Conservation (phyloP, 1,139 yeast species). For the Debaryomycetaceae sp. region DNA sequence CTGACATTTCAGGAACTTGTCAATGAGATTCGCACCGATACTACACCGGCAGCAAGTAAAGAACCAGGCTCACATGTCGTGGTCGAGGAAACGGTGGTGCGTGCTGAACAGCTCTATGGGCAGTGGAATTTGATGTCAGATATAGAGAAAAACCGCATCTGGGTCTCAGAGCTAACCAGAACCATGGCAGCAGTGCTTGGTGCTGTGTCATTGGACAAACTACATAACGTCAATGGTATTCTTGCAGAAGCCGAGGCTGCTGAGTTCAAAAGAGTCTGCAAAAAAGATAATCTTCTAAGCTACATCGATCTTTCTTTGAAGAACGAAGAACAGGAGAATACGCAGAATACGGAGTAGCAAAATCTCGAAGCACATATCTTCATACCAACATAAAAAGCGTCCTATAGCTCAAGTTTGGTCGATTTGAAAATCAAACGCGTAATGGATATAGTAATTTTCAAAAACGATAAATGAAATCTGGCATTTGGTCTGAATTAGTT, state of each 20-base stretch:
- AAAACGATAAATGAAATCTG: too few species aligned
- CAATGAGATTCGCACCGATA: constrained; percentile 2
- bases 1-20: constrained; percentile 5
- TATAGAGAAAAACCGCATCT: constrained; percentile 6
- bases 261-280: constrained; percentile 13
- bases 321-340: background rate
- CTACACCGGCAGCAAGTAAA: background rate
- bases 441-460: background rate
- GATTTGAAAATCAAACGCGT: background rate
- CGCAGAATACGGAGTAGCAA: background rate
- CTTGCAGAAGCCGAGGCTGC: constrained; percentile 10
- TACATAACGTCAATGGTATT: constrained; percentile 10
- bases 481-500: background rate
- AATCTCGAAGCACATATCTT: too few species aligned
- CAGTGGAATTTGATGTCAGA: constrained; percentile 8
- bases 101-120: constrained; percentile 6
- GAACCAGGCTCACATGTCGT: constrained; percentile 5
- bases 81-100: background rate
- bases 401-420: too few species aligned
- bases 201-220: constrained; percentile 9
- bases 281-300: constrained; percentile 10
- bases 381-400: too few species aligned
- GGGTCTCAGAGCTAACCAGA: constrained; percentile 9
- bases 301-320: background rate
- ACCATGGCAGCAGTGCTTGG: constrained; percentile 10